Evolutionary conservation across 371 early-diverging fungal species (phyloP).

Genomic region (Sporodiniella umbellata): DNA sequence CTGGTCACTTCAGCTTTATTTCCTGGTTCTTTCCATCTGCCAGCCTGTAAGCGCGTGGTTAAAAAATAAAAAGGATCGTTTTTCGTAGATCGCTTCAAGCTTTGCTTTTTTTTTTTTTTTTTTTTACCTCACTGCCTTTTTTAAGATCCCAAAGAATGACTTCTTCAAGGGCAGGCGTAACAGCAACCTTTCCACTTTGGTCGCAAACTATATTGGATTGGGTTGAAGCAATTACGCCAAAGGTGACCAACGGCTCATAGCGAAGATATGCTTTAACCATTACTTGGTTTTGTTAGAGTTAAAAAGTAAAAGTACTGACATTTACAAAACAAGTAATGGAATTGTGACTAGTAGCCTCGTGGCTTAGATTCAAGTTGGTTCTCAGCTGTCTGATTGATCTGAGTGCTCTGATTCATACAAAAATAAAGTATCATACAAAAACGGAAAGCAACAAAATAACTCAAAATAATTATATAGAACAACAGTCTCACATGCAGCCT

Average conservation of each 20-base stretch:
- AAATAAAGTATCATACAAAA: too few species aligned
- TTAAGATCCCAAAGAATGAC: constrained; percentile 85
- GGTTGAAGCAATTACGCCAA: constrained; percentile 82
- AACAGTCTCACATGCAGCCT: too few species aligned
- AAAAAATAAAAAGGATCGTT: background rate
- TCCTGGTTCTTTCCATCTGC: constrained; percentile 71
- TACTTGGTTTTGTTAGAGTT: background rate
- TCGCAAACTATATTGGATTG: constrained; percentile 71
- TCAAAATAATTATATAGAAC: too few species aligned
- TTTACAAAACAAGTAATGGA: background rate
- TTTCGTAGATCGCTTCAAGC: background rate
- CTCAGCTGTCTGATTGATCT: too few species aligned
- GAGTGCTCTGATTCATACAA: too few species aligned
- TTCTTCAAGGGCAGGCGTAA: constrained; percentile 82
- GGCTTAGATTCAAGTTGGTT: too few species aligned
- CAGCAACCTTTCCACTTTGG: constrained; percentile 63
- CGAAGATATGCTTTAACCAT: constrained; percentile 85
- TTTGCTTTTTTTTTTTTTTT: background rate
- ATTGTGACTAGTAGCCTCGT: background rate
- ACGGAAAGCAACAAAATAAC: too few species aligned
- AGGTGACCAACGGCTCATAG: constrained; percentile 72
- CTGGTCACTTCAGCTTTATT: constrained; percentile 80
- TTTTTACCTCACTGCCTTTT: constrained; percentile 69
- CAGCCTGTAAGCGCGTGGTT: constrained; percentile 37
- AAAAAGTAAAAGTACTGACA: background rate